Evolutionary conservation across 169 alveolate species (phyloP).

Genomic region (Cyclospora cayetanensis): DNA sequence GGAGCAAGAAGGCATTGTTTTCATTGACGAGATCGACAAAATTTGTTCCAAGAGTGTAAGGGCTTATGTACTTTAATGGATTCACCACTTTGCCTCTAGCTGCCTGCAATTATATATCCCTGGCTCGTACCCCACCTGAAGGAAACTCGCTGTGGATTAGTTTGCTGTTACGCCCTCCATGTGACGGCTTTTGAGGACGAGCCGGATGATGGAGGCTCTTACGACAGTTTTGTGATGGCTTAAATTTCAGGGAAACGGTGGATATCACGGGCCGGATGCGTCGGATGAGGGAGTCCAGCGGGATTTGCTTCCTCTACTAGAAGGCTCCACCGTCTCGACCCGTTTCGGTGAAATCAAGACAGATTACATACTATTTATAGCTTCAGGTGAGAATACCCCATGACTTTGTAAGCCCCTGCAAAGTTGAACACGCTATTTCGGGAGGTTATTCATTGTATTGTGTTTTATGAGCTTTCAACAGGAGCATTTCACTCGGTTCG

Average conservation of each 20-base stretch:
- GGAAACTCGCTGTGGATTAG: too few relatives aligned
- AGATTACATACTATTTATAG: slow-evolving; percentile 90
- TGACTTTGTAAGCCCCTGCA: neutral
- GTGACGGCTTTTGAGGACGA: too few relatives aligned
- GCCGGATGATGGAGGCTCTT: too few relatives aligned
- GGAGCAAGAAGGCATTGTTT: slow-evolving; percentile 90
- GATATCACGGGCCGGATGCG: slow-evolving; percentile 84
- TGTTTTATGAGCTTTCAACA: neutral
- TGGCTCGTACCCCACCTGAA: too few relatives aligned
- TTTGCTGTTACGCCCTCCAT: too few relatives aligned
- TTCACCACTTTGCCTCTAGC: neutral
- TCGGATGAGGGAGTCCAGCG: slow-evolving; percentile 93
- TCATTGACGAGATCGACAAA: slow-evolving; percentile 93
- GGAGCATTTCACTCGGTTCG: slow-evolving; percentile 91
- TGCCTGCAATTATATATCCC: too few relatives aligned
- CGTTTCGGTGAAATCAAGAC: slow-evolving; percentile 87
- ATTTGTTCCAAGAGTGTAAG: slow-evolving; percentile 78
- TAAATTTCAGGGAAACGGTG: slow-evolving; percentile 48
- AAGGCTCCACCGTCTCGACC: slow-evolving; percentile 88
- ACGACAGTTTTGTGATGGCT: neutral
- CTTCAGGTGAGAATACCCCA: slow-evolving; percentile 73
- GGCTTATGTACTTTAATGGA: neutral
- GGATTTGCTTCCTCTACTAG: slow-evolving; percentile 90
- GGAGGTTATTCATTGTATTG: neutral
- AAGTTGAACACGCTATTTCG: neutral